These are phyloP conservation scores for Physcia stellaris DNA, from an alignment of 495 filamentous ascomycete genomes.

Conservation along the genomic window DNA sequence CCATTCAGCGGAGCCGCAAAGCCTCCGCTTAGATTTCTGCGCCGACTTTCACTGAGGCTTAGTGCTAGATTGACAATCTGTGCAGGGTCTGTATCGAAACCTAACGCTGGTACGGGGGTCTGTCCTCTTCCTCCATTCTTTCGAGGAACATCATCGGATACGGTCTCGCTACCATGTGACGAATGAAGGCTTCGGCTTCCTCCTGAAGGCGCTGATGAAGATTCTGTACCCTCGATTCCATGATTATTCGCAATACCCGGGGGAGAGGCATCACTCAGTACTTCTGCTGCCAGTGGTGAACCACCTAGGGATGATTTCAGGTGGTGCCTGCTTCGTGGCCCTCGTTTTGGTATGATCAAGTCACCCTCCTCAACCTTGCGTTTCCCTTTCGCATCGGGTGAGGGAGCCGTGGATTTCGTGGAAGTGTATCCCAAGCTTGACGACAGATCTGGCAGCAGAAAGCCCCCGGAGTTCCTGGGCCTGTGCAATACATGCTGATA, in stretches of 20 bases:
- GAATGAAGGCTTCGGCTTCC: constrained; percentile 2
- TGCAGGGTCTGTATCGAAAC: constrained; percentile 57
- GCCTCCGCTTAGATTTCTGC: constrained; percentile 32
- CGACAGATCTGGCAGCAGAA: constrained; percentile 31
- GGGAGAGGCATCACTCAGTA: constrained; percentile 8
- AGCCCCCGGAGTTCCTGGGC: constrained; percentile 29
- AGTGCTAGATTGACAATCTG: constrained; percentile 86
- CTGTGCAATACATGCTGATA: too few species aligned
- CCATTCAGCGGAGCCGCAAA: constrained; percentile 15
- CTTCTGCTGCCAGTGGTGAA: constrained; percentile 16
- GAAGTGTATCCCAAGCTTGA: too few species aligned
- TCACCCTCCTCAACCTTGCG: constrained; percentile 8
- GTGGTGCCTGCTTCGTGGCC: constrained; percentile 4
- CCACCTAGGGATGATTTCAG: constrained; percentile 8
- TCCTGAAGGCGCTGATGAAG: constrained; percentile 1
- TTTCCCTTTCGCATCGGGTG: constrained; percentile 14
- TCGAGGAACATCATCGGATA: neutral
- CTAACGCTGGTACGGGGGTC: constrained; percentile 12
- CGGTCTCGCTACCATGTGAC: neutral
- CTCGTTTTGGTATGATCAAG: constrained; percentile 7
- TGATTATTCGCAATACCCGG: neutral
- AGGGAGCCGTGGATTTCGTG: too few species aligned
- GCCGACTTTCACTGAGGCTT: constrained; percentile 72
- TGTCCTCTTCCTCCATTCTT: neutral
- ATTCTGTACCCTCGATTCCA: neutral